Percentiles rank a stretch among this genome's conserved stretches.
Conservation (phyloP, 2,329 filamentous ascomycete genomes). For the Emmonsiellopsis sp. region DNA sequence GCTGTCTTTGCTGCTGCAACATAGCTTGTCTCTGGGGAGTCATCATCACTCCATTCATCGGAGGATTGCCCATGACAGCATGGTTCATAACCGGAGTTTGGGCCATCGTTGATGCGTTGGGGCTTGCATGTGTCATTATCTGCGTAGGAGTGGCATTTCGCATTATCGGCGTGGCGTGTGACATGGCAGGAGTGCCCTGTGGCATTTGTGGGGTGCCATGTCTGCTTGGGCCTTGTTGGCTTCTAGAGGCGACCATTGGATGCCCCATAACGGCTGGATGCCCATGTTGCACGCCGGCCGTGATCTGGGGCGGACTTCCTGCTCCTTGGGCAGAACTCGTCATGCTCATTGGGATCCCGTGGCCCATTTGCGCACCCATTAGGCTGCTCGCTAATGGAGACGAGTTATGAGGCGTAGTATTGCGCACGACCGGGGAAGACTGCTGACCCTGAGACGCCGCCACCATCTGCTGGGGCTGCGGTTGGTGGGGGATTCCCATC, state of each 20-base stretch:
- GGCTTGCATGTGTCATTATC: constrained; percentile 38
- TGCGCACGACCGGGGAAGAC: constrained; percentile 38
- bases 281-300: constrained; percentile 37
- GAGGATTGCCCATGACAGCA: constrained; percentile 31
- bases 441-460: constrained; percentile 31
- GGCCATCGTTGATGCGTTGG: constrained; percentile 31
- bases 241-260: constrained; percentile 35
- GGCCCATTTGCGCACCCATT: constrained; percentile 27
- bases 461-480: constrained; percentile 26
- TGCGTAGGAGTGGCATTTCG: constrained; percentile 38
- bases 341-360: constrained; percentile 35
- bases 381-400: constrained; percentile 34
- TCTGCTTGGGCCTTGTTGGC: constrained; percentile 37
- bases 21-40: constrained; percentile 34
- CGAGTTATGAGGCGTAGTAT: constrained; percentile 38
- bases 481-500: constrained; percentile 15
- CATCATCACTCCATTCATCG: constrained; percentile 28
- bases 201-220: constrained; percentile 40
- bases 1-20: constrained; percentile 27
- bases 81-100: constrained; percentile 37
- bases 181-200: constrained; percentile 37
- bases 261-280: constrained; percentile 37
- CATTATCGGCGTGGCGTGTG: constrained; percentile 39
- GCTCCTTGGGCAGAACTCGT: constrained; percentile 36
- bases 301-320: constrained; percentile 36